Base-by-base conservation (phyloP, 2,329 filamentous ascomycete species). In the Sclerotinia subarctica region DNA sequence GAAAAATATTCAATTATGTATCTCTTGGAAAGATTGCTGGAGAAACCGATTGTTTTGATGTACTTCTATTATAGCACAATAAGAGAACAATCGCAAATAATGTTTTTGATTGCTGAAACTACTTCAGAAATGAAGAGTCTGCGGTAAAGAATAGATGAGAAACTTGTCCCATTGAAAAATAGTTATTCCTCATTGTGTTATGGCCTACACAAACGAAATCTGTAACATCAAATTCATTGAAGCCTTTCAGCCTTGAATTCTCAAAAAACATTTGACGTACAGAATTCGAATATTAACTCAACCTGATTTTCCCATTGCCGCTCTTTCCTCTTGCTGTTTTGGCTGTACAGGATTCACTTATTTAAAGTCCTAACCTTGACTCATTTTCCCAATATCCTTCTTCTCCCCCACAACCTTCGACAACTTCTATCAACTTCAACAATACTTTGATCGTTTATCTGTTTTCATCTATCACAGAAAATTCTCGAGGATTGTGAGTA, bases 381-480 rank as follows among this genome's bases (percentile, higher is more conserved):
- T 29, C 51, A 54, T 42, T 46, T 35, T 32, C 38, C 8, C 21
- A 35, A 13, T 21, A 19, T 47, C 15, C 24, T 38, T 67, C 32
- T 63, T 54, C 26, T 54, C 26, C 26, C 24, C 17, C 7, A 54
- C 49, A 67, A 63, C 29, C 35, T 51, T 47, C 26, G n/a, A 42
- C 46, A 62, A 53, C n/a, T n/a, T 63, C 21, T 21, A 38, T 38
- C 21, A 65, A 58, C 63, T 58, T 58, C 38, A 21, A 57, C 6
- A 35, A 44, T 29, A 24, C 58, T 32, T 51, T 38, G 19, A 38
- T 42, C 11, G 42, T 24, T 6, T 6, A 49, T 60, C 46, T 38
- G 26, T 46, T 35, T 63, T 4, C 26, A 59, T 60, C 59, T 63
- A 42, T 51, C 4, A n/a, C 46, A 42, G 19, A 63, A 11, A 1